Evolutionary conservation across 495 filamentous ascomycete species (phyloP).

Genomic region (Alectoria sarmentosa): DNA sequence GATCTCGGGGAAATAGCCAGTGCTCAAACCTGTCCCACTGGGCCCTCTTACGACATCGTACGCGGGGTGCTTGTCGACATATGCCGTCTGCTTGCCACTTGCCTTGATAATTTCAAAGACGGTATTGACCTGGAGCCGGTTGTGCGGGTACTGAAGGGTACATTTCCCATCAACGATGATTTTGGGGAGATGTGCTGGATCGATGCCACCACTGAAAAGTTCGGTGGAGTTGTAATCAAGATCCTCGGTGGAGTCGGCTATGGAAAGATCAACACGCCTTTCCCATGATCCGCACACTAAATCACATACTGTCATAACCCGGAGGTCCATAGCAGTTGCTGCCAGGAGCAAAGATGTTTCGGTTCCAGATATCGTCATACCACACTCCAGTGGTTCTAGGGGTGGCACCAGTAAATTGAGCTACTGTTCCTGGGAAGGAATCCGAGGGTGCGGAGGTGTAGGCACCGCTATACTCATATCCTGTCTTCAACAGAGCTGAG

Average conservation of each 20-base stretch:
- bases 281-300: neutral
- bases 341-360: conserved; percentile 18
- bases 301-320: conserved; percentile 28
- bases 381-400: conserved; percentile 33
- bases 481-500: conserved; percentile 26
- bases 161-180: conserved; percentile 28
- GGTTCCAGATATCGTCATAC: conserved; percentile 35
- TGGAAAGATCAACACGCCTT: conserved; percentile 3
- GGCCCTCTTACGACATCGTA: conserved; percentile 35
- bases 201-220: conserved; percentile 33
- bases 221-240: conserved; percentile 28
- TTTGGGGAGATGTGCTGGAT: conserved; percentile 32
- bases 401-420: conserved; percentile 29
- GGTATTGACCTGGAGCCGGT: conserved; percentile 34
- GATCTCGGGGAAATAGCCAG: conserved; percentile 36
- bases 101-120: conserved; percentile 31
- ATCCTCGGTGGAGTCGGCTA: conserved; percentile 29
- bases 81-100: conserved; percentile 31
- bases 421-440: conserved; percentile 31
- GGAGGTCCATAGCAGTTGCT: conserved; percentile 29
- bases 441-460: conserved; percentile 31
- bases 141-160: conserved; percentile 30
- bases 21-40: conserved; percentile 31
- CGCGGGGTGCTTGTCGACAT: conserved; percentile 36
- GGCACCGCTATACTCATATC: conserved; percentile 31